Evolutionary conservation across 495 filamentous ascomycete genomes (phyloP).

Genomic region (Pseudotulostoma volvatum): DNA sequence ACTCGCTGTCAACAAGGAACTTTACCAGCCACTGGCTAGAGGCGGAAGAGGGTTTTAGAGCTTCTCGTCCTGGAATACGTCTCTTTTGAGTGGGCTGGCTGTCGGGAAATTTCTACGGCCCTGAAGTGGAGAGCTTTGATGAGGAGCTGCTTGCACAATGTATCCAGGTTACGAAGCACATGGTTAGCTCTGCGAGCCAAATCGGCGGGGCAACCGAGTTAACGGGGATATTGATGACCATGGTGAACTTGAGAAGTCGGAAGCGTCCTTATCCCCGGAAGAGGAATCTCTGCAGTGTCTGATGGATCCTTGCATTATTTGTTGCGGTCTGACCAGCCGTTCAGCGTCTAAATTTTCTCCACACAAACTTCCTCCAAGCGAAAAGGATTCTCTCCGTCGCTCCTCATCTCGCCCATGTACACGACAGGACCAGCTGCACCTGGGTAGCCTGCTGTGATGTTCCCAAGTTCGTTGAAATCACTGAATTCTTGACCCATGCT

Average conservation of each 20-base stretch:
- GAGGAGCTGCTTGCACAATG: conserved; percentile 12
- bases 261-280: conserved; percentile 7
- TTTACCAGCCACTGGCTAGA: conserved; percentile 20
- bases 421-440: conserved; percentile 14
- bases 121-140: conserved; percentile 13
- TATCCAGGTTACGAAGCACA: conserved; percentile 18
- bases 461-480: conserved; percentile 11
- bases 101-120: conserved; percentile 15
- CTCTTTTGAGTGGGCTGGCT: conserved; percentile 15
- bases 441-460: conserved; percentile 14
- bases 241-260: conserved; percentile 5
- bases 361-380: conserved; percentile 14
- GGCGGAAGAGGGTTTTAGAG: conserved; percentile 13
- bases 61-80: conserved; percentile 10
- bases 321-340: conserved; percentile 10
- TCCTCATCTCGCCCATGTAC: conserved; percentile 11
- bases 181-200: conserved; percentile 13
- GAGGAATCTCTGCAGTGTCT: conserved; percentile 7
- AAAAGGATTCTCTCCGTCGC: conserved; percentile 15
- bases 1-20: conserved; percentile 8
- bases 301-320: conserved; percentile 18
- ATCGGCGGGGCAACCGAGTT: conserved; percentile 11
- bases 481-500: conserved; percentile 16
- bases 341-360: conserved; percentile 15
- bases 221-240: conserved; percentile 11